phyloP scores from a whole-genome alignment of 495 filamentous ascomycete genomes.

The Neurospora sp. region DNA sequence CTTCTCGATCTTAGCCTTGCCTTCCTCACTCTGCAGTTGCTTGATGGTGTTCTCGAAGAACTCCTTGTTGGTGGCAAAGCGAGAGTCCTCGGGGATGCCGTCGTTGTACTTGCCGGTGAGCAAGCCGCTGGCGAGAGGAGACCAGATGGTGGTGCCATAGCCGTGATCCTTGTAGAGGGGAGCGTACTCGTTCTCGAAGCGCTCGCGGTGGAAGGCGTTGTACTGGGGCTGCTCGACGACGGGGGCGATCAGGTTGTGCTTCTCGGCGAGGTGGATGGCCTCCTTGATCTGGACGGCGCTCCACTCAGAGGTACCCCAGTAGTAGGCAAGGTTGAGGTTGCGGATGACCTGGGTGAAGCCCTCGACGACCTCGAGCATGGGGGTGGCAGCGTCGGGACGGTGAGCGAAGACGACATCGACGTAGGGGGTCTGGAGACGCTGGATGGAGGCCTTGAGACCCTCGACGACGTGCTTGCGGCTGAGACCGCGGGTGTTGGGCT shows the following conservation, averaged over 20 bases:
- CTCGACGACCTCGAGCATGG: slow-evolving; percentile 79
- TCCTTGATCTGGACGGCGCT: slow-evolving; percentile 67
- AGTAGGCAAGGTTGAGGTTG: slow-evolving; percentile 63
- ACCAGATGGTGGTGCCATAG: slow-evolving; percentile 62
- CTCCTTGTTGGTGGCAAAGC: slow-evolving; percentile 37
- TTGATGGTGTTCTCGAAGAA: slow-evolving; percentile 31
- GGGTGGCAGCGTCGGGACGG: slow-evolving; percentile 70
- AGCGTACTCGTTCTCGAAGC: slow-evolving; percentile 67
- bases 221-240: slow-evolving; percentile 80
- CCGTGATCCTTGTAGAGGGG: slow-evolving; percentile 52
- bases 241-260: slow-evolving; percentile 67
- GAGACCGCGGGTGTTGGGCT: slow-evolving; percentile 62
- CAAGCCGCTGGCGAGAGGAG: slow-evolving; percentile 58
- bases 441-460: slow-evolving; percentile 48
- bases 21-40: slow-evolving; percentile 21
- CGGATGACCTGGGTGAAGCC: slow-evolving; percentile 76
- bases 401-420: slow-evolving; percentile 82
- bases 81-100: slow-evolving; percentile 46
- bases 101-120: slow-evolving; percentile 79
- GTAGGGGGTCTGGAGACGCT: slow-evolving; percentile 61
- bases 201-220: slow-evolving; percentile 63
- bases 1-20: slow-evolving; percentile 33
- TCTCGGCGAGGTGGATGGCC: slow-evolving; percentile 65
- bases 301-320: slow-evolving; percentile 92
- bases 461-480: slow-evolving; percentile 62